Conservation (phyloP, 495 filamentous ascomycete genomes). For the Annulohypoxylon maeteangense region DNA sequence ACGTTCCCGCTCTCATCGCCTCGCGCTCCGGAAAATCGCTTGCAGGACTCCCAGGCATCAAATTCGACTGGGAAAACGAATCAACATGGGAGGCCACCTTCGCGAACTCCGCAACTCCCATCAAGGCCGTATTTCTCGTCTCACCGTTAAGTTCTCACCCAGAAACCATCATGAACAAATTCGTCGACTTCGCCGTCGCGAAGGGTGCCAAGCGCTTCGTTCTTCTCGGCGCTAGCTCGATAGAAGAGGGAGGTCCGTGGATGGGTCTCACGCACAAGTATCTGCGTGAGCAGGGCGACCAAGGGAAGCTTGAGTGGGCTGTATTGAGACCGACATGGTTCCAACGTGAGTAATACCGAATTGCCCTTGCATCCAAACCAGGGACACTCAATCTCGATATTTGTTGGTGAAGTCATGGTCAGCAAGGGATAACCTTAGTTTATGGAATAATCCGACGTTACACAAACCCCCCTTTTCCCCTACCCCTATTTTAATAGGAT, state of each 20-base stretch:
- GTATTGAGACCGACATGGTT: conserved; percentile 60
- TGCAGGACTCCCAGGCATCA: conserved; percentile 41
- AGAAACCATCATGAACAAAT: conserved; percentile 47
- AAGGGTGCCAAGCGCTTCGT: conserved; percentile 57
- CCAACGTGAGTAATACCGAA: conserved; percentile 47
- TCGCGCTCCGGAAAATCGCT: conserved; percentile 49
- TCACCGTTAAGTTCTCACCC: conserved; percentile 44
- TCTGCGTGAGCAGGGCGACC: conserved; percentile 51
- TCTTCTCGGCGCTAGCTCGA: conserved; percentile 52
- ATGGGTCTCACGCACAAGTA: conserved; percentile 53
- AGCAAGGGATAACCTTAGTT: background rate
- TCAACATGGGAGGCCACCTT: conserved; percentile 53
- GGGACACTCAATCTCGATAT: background rate
- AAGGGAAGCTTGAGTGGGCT: conserved; percentile 55
- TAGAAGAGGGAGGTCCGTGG: conserved; percentile 51
- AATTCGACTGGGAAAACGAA: conserved; percentile 61
- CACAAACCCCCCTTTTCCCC: background rate
- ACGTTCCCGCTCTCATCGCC: conserved; percentile 51
- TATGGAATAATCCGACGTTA: background rate
- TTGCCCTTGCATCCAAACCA: background rate
- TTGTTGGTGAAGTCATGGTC: background rate
- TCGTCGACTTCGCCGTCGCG: conserved; percentile 52
- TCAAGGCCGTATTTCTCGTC: conserved; percentile 56
- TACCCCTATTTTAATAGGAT: background rate
- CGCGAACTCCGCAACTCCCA: conserved; percentile 5